phyloP scores from a whole-genome alignment of 805 yeast genomes.

The Candida sanyiensis region DNA sequence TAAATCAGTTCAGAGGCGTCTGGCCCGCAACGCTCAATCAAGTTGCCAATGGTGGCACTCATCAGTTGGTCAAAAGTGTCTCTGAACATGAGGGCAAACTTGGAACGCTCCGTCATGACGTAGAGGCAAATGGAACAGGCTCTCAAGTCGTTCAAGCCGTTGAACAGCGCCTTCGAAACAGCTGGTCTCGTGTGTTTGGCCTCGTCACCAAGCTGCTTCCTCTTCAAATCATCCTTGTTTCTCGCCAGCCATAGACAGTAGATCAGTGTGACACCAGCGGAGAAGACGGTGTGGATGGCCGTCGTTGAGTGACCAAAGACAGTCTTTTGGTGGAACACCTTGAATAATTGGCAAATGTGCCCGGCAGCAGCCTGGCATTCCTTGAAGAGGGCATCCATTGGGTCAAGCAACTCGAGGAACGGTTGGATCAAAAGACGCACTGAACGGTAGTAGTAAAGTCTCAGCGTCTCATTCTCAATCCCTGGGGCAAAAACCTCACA shows the following conservation, averaged over 20 bases:
- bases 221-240: constrained; percentile 51
- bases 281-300: constrained; percentile 61
- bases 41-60: constrained; percentile 58
- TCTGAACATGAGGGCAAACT: constrained; percentile 54
- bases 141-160: constrained; percentile 55
- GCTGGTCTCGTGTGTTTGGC: constrained; percentile 57
- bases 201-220: constrained; percentile 49
- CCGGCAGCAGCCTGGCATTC: constrained; percentile 74
- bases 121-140: constrained; percentile 61
- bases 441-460: constrained; percentile 53
- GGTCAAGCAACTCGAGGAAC: constrained; percentile 53
- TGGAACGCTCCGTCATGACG: constrained; percentile 62
- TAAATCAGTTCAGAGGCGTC: constrained; percentile 53
- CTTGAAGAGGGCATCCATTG: constrained; percentile 52
- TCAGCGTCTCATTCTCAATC: constrained; percentile 53
- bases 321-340: constrained; percentile 57
- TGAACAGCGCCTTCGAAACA: constrained; percentile 46
- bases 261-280: constrained; percentile 62
- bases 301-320: constrained; percentile 59
- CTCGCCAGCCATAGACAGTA: constrained; percentile 64
- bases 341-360: constrained; percentile 58
- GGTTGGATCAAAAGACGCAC: constrained; percentile 60
- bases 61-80: constrained; percentile 64
- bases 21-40: constrained; percentile 58
- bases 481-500: constrained; percentile 43